Percentiles rank a stretch among this genome's conserved stretches.
Conservation (phyloP, 1,139 yeast species). For the Lodderomyces jiufengensis region DNA sequence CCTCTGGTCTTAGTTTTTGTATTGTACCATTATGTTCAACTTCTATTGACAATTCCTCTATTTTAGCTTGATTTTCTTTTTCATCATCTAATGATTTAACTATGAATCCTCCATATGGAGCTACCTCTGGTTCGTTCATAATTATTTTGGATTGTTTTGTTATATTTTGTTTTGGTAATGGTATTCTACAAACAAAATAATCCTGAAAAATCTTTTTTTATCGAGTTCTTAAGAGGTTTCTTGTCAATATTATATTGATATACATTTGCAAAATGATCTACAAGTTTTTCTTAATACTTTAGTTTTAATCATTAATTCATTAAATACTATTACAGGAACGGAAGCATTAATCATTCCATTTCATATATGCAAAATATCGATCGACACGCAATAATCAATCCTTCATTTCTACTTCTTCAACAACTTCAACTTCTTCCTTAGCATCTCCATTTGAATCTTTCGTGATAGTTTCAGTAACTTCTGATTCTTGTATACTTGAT, state of each 20-base stretch:
- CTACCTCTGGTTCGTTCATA: constrained; percentile 34
- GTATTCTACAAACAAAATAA: too few relatives aligned
- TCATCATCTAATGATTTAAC: constrained; percentile 40
- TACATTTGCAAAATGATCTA: too few relatives aligned
- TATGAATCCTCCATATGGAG: constrained; percentile 45
- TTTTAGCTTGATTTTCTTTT: constrained; percentile 27
- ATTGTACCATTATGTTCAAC: constrained; percentile 30
- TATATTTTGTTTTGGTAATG: too few relatives aligned
- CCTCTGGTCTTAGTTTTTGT: constrained; percentile 42
- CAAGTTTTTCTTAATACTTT: too few relatives aligned
- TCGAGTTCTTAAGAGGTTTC: too few relatives aligned
- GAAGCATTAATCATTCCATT: too few relatives aligned
- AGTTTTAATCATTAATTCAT: too few relatives aligned
- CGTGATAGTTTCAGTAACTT: constrained; percentile 1
- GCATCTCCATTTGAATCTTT: neutral
- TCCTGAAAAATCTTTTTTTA: too few relatives aligned
- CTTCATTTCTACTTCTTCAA: constrained; percentile 4
- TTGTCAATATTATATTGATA: too few relatives aligned
- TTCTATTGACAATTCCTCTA: constrained; percentile 33
- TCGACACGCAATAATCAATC: too few relatives aligned
- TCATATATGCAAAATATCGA: too few relatives aligned
- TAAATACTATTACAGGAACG: too few relatives aligned
- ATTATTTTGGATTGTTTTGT: neutral
- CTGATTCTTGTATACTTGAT: constrained; percentile 3
- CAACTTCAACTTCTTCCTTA: neutral